Percentiles rank a stretch among this genome's conserved stretches.
These are phyloP conservation scores for Pseudotsuga menziesii DNA, from an alignment of 75 land plant species.

Conservation along the genomic window DNA sequence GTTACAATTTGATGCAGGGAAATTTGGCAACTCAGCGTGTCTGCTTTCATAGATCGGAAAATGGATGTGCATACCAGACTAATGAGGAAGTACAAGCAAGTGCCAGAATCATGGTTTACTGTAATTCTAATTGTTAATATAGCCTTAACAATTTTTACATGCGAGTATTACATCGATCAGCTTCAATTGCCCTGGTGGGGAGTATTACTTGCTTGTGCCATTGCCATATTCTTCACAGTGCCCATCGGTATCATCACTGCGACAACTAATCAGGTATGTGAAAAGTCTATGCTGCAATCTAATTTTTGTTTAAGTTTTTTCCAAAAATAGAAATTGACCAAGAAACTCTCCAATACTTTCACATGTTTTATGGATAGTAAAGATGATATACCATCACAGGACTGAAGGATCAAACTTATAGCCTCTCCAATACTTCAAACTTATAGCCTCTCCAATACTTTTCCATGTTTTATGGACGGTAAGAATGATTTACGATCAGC, in stretches of 20 bases:
- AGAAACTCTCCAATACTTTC: too few relatives aligned
- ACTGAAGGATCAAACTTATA: too few relatives aligned
- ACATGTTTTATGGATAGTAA: too few relatives aligned
- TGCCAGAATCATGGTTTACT: constrained; percentile 27
- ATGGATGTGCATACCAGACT: constrained; percentile 25
- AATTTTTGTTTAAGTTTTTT: too few relatives aligned
- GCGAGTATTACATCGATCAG: constrained; percentile 12
- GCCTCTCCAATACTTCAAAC: too few relatives aligned
- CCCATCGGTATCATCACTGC: constrained; percentile 36
- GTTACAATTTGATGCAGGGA: constrained; percentile 14
- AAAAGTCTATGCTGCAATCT: too few relatives aligned
- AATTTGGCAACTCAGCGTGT: constrained; percentile 22
- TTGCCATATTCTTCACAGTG: constrained; percentile 26
- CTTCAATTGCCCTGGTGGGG: constrained; percentile 43
- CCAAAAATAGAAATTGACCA: too few relatives aligned
- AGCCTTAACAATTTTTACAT: constrained; percentile 12
- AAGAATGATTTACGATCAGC: too few relatives aligned
- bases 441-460: too few relatives aligned
- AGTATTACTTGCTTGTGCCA: constrained; percentile 23
- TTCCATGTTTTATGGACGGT: too few relatives aligned
- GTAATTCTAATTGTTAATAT: constrained; percentile 10
- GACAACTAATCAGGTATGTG: constrained; percentile 30
- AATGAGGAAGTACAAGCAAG: constrained; percentile 18
- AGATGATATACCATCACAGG: too few relatives aligned
- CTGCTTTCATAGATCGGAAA: constrained; percentile 11